A percentile compares a stretch with the other conserved stretches of the same genome.
Conservation (phyloP, 805 yeast species). For the Saccharomycopsis fermentans region DNA sequence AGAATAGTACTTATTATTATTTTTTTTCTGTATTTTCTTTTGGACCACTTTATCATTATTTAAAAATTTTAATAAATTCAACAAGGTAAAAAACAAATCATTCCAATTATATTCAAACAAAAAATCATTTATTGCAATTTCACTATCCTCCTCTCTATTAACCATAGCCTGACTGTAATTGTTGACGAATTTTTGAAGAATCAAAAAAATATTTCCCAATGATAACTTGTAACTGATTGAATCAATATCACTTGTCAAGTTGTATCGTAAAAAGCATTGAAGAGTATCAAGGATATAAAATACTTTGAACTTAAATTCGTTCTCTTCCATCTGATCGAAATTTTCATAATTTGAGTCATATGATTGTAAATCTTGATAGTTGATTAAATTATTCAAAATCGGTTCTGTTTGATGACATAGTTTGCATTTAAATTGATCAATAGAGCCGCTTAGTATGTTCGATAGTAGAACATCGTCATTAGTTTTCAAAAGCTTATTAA, state of each 20-base stretch:
- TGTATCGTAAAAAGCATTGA: constrained; percentile 28
- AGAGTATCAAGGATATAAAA: constrained; percentile 28
- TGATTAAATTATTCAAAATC: constrained; percentile 19
- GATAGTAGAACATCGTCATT: constrained; percentile 10
- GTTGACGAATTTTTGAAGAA: constrained; percentile 19
- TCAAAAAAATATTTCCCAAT: constrained; percentile 24
- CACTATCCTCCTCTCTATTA: neutral
- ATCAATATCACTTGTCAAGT: constrained; percentile 30
- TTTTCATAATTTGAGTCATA: constrained; percentile 4
- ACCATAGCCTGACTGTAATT: constrained; percentile 14
- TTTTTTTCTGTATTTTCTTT: constrained; percentile 19
- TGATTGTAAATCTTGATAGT: constrained; percentile 4
- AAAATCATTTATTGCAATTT: neutral
- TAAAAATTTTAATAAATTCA: constrained; percentile 26
- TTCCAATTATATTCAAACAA: constrained; percentile 27
- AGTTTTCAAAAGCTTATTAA: constrained; percentile 23
- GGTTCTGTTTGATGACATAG: constrained; percentile 33
- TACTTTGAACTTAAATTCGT: constrained; percentile 25
- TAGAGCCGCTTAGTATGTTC: constrained; percentile 18
- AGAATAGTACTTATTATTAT: constrained; percentile 17
- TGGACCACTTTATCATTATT: constrained; percentile 18
- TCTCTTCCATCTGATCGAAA: constrained; percentile 23
- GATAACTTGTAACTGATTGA: constrained; percentile 26
- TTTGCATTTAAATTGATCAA: constrained; percentile 34
- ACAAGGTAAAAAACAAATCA: constrained; percentile 27